Base-by-base conservation (phyloP, 176 grass and related monocot genomes). In the Aegilops speltoides region DNA sequence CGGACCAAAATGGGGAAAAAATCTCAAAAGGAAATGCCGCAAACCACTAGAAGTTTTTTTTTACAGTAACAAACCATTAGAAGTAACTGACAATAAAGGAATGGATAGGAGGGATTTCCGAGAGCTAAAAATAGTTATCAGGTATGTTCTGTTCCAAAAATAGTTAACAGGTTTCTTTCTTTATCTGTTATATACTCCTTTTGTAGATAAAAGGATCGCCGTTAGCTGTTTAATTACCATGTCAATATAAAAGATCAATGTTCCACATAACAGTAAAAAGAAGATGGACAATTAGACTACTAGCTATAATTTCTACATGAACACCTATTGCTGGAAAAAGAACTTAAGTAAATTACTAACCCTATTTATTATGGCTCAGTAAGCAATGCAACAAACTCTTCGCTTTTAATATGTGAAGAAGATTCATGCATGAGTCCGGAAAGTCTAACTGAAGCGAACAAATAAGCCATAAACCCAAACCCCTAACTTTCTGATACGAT, bases 41-140 rank as follows among this genome's bases (percentile, higher is more conserved):
- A 82, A 83, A 78, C 78, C 64, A 90, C 82, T 50, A 28, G 72
- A 76, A 50, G 23, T 76, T 76, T 72, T 76, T 40, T 43, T 74
- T 29, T 50, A 76, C 11, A 31, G 45, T 31, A 52, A 76, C 71
- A 82, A 79, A 72, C 64, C 41, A 90, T 78, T 71, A 80, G 45
- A 91, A 60, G 24, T 76, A 68, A 37, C 46, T 52, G 67, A 50
- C 13, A 33, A 76, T 52, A 79, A 67, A 31, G 41, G 69, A 63
- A 77, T 22, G 84, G 84, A 12, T 66, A 50, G 63, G 46, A 86
- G 76, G 23, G 19, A 41, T 79, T 79, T 52, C n/a, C 75, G 46
- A 83, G 32, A 83, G 59, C 70, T 86, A 87, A 90, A 83, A 79
- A 79, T 90, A 83, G 89, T 77, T 73, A 72, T 46, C 57, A 63